phyloP scores from a whole-genome alignment of 2,329 filamentous ascomycete species.

The Trichophyton rubrum region DNA sequence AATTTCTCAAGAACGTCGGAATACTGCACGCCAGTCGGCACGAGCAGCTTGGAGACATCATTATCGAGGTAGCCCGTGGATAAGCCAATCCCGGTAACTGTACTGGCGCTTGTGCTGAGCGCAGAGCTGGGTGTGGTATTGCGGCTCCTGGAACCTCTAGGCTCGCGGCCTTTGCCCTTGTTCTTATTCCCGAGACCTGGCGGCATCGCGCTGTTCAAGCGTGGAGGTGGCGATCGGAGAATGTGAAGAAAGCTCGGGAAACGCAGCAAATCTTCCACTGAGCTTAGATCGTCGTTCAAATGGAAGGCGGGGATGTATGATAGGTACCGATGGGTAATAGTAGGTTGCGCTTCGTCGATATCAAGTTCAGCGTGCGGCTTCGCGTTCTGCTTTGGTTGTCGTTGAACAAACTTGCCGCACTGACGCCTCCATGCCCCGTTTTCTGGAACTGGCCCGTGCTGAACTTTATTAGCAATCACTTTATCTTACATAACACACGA shows the following conservation, averaged over 20 bases:
- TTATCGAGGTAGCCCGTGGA: constrained; percentile 45
- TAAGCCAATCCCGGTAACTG: constrained; percentile 22
- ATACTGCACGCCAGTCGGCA: constrained; percentile 40
- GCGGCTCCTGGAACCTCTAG: constrained; percentile 45
- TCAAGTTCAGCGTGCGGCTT: background rate
- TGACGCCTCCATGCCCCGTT: background rate
- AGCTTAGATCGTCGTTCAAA: background rate
- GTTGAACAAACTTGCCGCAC: background rate
- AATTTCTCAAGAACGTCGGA: constrained; percentile 46
- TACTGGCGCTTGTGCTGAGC: constrained; percentile 36
- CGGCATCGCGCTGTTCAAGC: constrained; percentile 24
- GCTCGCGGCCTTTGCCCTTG: constrained; percentile 43
- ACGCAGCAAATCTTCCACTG: background rate
- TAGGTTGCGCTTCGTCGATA: background rate
- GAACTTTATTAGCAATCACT: background rate
- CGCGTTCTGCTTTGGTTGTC: background rate
- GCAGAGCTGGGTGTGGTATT: constrained; percentile 51
- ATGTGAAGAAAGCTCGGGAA: background rate
- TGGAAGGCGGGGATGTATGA: background rate
- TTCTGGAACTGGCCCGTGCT: background rate
- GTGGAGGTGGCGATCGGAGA: background rate
- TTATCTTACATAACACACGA: background rate
- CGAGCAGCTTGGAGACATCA: constrained; percentile 37
- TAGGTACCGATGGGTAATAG: background rate
- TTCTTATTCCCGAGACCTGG: constrained; percentile 32